These are phyloP conservation scores for Pelargonium citronellum DNA, from an alignment of 441 rosid species.

Conservation along the genomic window DNA sequence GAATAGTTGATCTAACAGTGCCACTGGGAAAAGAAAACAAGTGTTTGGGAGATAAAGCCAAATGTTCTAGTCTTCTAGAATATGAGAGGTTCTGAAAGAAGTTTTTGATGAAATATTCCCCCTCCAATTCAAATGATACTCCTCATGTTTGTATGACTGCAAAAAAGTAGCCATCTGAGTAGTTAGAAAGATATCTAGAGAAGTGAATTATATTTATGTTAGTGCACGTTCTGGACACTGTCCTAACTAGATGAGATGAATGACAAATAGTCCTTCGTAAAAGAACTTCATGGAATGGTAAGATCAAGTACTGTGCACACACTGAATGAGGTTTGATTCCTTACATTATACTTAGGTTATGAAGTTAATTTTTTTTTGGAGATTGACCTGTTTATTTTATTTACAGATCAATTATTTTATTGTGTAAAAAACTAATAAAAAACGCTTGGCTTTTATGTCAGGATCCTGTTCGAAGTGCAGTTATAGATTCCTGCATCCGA, in stretches of 20 bases:
- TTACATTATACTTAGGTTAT: neutral
- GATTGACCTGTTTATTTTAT: conserved; percentile 6
- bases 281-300: neutral
- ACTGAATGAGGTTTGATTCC: neutral
- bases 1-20: neutral
- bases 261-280: neutral
- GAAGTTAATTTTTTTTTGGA: neutral
- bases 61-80: neutral
- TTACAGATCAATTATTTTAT: conserved; percentile 8
- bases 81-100: too few species aligned
- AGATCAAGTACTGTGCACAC: neutral
- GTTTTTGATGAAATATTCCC: too few species aligned
- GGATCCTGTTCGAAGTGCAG: conserved; percentile 77
- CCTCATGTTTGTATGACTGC: too few species aligned
- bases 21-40: neutral
- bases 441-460: conserved; percentile 25
- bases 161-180: neutral
- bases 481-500: conserved; percentile 84
- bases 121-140: too few species aligned
- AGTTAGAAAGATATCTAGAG: neutral
- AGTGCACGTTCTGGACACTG: neutral
- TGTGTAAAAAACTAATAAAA: conserved; percentile 12
- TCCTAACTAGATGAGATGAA: conserved; percentile 1
- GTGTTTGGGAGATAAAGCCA: neutral
- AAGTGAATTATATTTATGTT: neutral